These are phyloP conservation scores for Pythium scleroteichum DNA, from an alignment of 352 stramenopile genomes.

Conservation along the genomic window DNA sequence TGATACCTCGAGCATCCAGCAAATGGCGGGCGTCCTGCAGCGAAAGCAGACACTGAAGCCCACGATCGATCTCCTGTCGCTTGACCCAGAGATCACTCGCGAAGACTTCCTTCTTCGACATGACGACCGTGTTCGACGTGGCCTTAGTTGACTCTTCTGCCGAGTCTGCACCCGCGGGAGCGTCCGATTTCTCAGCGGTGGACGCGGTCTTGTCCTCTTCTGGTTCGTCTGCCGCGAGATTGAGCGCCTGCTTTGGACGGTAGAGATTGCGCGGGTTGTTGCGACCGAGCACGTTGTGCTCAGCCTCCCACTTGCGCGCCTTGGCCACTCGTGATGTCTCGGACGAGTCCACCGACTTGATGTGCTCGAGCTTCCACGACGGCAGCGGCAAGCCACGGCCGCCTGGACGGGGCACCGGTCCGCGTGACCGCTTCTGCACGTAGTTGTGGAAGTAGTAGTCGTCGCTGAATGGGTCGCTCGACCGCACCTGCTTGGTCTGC, in stretches of 20 bases:
- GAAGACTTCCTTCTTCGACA: slow-evolving; percentile 76
- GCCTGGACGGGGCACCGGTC: slow-evolving; percentile 31
- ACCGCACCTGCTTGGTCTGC: slow-evolving; percentile 84
- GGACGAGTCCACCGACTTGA: slow-evolving; percentile 68
- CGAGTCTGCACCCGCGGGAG: slow-evolving; percentile 15
- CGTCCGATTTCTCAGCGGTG: slow-evolving; percentile 14
- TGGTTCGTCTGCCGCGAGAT: slow-evolving; percentile 32
- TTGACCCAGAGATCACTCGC: slow-evolving; percentile 68
- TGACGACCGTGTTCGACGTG: slow-evolving; percentile 41
- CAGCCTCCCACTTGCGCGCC: slow-evolving; percentile 70
- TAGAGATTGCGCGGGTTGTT: slow-evolving; percentile 83
- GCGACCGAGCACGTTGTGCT: slow-evolving; percentile 74
- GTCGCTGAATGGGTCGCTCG: slow-evolving; percentile 87
- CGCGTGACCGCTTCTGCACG: slow-evolving; percentile 70
- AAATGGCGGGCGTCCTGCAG: slow-evolving; percentile 82
- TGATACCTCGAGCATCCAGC: slow-evolving; percentile 78
- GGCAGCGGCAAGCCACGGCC: slow-evolving; percentile 48
- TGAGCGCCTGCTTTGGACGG: slow-evolving; percentile 68
- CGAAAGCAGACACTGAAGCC: slow-evolving; percentile 74
- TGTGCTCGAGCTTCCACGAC: slow-evolving; percentile 84
- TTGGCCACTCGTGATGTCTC: slow-evolving; percentile 67
- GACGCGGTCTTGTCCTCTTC: slow-evolving; percentile 4
- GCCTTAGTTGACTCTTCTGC: slow-evolving; percentile 21
- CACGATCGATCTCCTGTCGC: slow-evolving; percentile 72
- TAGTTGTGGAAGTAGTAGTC: slow-evolving; percentile 90